Evolutionary conservation across 1,139 yeast species (phyloP), one percentile per base, ranked within the genome.

Genomic region (Geotrichum europaeum): DNA sequence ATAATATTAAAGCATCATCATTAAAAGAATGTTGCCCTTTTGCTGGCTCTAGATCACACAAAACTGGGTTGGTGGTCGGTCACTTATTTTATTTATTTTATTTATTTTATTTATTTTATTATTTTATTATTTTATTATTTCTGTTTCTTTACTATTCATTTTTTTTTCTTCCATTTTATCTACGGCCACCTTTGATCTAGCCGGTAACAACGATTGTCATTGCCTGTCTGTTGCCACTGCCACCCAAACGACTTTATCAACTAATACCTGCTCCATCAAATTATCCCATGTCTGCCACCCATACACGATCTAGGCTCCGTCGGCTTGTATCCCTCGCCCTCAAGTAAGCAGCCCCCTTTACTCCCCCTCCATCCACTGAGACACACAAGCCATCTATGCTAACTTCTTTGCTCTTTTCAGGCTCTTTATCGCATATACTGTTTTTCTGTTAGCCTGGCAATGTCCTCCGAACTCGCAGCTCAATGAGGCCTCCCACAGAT

Each of bases 381-480:
- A 36, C 15, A 36, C 43, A 13, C 1, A 36, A 3, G 18, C 9
- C 18, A n/a, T 40, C 10, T 22, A n/a, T 40, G 18, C 20, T 40
- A 40, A 40, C 47, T n/a, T n/a, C 20, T 13, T 2, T 36, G 13
- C 4, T 40, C 13, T 15, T n/a, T 85, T 54, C 89, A 81, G 58
- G 92, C 81, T 62, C 92, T 24, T 30, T 20, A 5, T 47, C 5
- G 22, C 34, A n/a, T 54, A 54, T n/a, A 15, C 49, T 13, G 22
- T 54, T n/a, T 54, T 45, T 45, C 24, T 54, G 25, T 13, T 45
- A 10, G 18, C 47, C 18, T 54, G 57, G 57, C 40, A 50, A 4
- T 54, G 57, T 15, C 57, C 57, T 24, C 43, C 24, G 25, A 24
- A 32, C 50, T 45, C 51, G 32, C 56, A 12, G 7, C 22, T 25